These are phyloP conservation scores for Eucalyptus grandis DNA, from an alignment of 345 rosid species.

Conservation along the genomic window DNA sequence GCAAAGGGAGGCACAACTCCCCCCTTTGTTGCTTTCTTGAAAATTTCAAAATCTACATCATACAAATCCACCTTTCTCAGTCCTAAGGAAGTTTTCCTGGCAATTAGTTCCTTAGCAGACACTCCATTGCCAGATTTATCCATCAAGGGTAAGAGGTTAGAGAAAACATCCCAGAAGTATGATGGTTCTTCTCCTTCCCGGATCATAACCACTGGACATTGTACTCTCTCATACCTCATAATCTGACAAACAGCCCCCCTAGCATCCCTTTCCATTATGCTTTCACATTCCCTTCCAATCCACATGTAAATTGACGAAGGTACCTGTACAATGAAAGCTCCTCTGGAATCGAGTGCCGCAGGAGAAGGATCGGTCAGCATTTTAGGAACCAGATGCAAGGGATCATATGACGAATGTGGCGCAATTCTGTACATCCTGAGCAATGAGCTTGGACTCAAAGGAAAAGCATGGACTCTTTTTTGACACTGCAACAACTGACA, in stretches of 20 bases:
- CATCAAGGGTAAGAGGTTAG: constrained; percentile 63
- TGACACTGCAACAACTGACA: constrained; percentile 98
- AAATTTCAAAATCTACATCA: constrained; percentile 86
- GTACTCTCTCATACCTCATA: constrained; percentile 85
- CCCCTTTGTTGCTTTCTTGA: constrained; percentile 72
- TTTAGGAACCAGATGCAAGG: constrained; percentile 95
- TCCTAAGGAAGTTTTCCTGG: constrained; percentile 35
- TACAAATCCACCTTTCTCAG: constrained; percentile 67
- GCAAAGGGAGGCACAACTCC: constrained; percentile 93
- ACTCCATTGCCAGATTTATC: constrained; percentile 30
- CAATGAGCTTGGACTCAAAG: constrained; percentile 94
- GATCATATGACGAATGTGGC: constrained; percentile 96
- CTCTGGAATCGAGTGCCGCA: constrained; percentile 83
- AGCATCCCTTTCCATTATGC: constrained; percentile 95
- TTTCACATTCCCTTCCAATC: constrained; percentile 81
- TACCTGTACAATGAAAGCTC: constrained; percentile 85
- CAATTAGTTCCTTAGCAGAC: constrained; percentile 10
- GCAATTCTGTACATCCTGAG: constrained; percentile 88
- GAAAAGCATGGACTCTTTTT: constrained; percentile 95
- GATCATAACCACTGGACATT: constrained; percentile 48
- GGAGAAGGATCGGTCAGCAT: constrained; percentile 86
- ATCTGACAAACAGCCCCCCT: constrained; percentile 95
- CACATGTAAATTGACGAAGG: constrained; percentile 83
- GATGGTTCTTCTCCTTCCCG: constrained; percentile 91
- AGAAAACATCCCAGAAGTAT: constrained; percentile 81